Conservation (phyloP, 2,329 filamentous ascomycete species). For the Fusarium coicis region DNA sequence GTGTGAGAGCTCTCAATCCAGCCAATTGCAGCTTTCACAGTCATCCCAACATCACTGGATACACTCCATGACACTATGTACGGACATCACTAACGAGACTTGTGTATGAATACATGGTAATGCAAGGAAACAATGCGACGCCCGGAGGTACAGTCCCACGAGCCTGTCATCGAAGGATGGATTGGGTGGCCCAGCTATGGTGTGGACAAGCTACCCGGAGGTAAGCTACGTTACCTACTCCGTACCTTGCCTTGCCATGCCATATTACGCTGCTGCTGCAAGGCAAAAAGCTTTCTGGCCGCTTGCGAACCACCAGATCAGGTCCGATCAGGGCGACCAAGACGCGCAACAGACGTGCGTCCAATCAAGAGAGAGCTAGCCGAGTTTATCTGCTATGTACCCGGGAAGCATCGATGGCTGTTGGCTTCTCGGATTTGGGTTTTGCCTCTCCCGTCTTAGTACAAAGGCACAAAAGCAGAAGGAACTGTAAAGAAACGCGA, state of each 20-base stretch:
- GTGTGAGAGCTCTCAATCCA: slow-evolving; percentile 31
- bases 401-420: slow-evolving; percentile 24
- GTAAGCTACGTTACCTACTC: slow-evolving; percentile 34
- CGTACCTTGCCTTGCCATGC: not conserved
- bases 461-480: not conserved
- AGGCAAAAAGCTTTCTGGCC: slow-evolving; percentile 17
- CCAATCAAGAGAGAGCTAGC: slow-evolving; percentile 23
- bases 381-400: not conserved
- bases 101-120: slow-evolving; percentile 36
- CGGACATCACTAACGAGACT: slow-evolving; percentile 31
- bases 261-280: slow-evolving; percentile 11
- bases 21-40: slow-evolving; percentile 31
- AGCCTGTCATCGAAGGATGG: slow-evolving; percentile 34
- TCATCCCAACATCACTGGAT: slow-evolving; percentile 35
- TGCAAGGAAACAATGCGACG: slow-evolving; percentile 25
- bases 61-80: slow-evolving; percentile 33
- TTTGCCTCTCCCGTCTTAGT: slow-evolving; percentile 27
- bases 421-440: slow-evolving; percentile 14
- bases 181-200: slow-evolving; percentile 32
- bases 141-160: slow-evolving; percentile 32
- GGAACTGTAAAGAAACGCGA: not conserved
- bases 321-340: slow-evolving; percentile 26
- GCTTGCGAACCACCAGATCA: slow-evolving; percentile 27
- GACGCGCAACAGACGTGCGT: slow-evolving; percentile 29
- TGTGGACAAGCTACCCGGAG: slow-evolving; percentile 32